Evolutionary conservation across 306 rosid species (phyloP), one percentile per base, ranked within the genome.

Genomic region (Carpinus fangiana): DNA sequence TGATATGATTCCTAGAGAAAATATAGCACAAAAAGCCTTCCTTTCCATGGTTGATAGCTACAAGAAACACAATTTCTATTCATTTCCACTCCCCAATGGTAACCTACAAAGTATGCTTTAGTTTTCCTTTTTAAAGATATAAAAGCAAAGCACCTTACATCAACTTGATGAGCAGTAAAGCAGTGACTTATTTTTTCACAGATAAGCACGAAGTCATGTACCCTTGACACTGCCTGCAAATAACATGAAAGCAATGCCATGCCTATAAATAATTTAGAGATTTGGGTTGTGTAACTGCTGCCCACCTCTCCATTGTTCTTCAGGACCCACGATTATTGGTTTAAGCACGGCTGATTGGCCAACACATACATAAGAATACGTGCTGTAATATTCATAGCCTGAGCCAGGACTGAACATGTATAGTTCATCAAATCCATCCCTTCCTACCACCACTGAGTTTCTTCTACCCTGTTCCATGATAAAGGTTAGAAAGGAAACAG

Each of bases 341-440:
- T 90, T 86, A 67, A 92, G 95, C 43, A 86, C 36, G 7, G 95
- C 96, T 12, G 93, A 87, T 51, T 90, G 97, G 51, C 92, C 95
- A 13, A 94, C 81, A 45, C 96, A 90, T 74, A 90, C 26, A 78
- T 76, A 92, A 9, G 92, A 81, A 80, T 92, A 82, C 66, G 86
- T 84, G 84, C 95, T 81, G 71, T 89, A 92, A 28, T 41, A 73
- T 74, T 90, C 97, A 66, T 78, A 75, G 50, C 71, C 55, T 50
- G 97, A 90, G 73, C 97, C 95, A 38, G 97, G 98, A 80, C 97
- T 92, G 74, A 84, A 88, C 62, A 94, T 83, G 84, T 88, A 94
- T 12, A 86, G 72, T 82, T 94, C 97, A 43, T 84, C 95, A 75
- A 92, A 92, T 72, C 97, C 97, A 26, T 81, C 84, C 81, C 97